Evolutionary conservation across 129 eudicot species (phyloP).

Genomic region (Helichrysum umbraculigerum): DNA sequence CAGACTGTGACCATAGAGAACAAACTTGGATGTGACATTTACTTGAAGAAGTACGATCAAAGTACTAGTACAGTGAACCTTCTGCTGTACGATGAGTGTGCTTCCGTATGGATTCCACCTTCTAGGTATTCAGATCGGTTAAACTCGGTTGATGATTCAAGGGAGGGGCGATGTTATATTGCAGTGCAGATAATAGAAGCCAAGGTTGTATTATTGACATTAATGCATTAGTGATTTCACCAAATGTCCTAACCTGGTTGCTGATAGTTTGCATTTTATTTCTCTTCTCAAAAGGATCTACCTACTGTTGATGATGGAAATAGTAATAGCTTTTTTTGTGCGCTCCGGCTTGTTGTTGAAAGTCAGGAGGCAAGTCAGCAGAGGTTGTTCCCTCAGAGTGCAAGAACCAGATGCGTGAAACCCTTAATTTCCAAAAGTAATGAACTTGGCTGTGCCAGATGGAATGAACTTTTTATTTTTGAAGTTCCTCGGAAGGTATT

Average conservation of each 20-base stretch:
- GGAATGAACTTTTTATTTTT: constrained; percentile 97
- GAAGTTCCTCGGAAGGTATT: constrained; percentile 95
- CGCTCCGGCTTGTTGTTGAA: constrained; percentile 84
- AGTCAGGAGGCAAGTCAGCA: constrained; percentile 81
- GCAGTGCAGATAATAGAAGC: constrained; percentile 84
- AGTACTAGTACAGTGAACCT: constrained; percentile 48
- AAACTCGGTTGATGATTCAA: constrained; percentile 67
- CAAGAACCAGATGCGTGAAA: constrained; percentile 89
- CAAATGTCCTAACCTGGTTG: background rate
- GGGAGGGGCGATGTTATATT: constrained; percentile 72
- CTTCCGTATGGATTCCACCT: constrained; percentile 85
- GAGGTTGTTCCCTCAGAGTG: constrained; percentile 96
- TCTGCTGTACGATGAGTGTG: constrained; percentile 42
- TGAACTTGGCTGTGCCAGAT: constrained; percentile 68
- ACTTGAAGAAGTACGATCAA: constrained; percentile 59
- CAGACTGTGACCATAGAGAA: constrained; percentile 77
- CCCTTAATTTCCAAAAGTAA: constrained; percentile 43
- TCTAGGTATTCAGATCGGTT: constrained; percentile 81
- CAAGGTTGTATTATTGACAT: constrained; percentile 50
- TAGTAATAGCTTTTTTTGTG: constrained; percentile 87
- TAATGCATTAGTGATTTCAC: background rate
- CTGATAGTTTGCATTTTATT: constrained; percentile 15
- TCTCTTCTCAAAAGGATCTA: constrained; percentile 60
- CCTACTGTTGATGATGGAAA: constrained; percentile 89
- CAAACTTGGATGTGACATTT: constrained; percentile 93